These are phyloP conservation scores for Przewalskia tangutica DNA, from an alignment of 257 asterid species.

Conservation along the genomic window DNA sequence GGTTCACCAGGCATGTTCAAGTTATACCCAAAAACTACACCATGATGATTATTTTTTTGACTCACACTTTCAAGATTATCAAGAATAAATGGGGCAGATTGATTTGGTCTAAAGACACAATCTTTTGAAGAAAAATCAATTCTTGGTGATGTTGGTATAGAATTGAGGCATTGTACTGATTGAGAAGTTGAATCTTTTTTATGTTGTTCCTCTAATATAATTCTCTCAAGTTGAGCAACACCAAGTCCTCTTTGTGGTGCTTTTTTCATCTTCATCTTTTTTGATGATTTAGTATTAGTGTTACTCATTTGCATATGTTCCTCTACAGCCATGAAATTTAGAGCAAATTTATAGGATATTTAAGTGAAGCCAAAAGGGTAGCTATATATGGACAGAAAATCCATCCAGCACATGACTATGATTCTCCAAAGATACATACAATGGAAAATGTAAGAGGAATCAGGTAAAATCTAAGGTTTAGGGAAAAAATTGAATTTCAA, in stretches of 20 bases:
- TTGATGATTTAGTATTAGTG: constrained; percentile 22
- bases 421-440: constrained; percentile 17
- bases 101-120: constrained; percentile 25
- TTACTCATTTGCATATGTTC: constrained; percentile 27
- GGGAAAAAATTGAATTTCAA: too few relatives aligned
- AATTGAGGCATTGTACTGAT: constrained; percentile 12
- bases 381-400: constrained; percentile 12
- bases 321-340: constrained; percentile 43
- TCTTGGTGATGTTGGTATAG: constrained; percentile 16
- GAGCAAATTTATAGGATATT: constrained; percentile 11
- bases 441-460: constrained; percentile 10
- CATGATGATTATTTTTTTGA: constrained; percentile 26
- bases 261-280: constrained; percentile 57
- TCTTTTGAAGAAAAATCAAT: constrained; percentile 20
- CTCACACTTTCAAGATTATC: constrained; percentile 22
- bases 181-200: constrained; percentile 34
- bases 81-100: constrained; percentile 10
- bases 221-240: constrained; percentile 89
- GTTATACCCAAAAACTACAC: constrained; percentile 16
- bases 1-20: constrained; percentile 18
- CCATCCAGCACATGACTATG: constrained; percentile 24
- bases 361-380: constrained; percentile 26
- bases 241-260: constrained; percentile 88
- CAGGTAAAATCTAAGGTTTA: constrained; percentile 3
- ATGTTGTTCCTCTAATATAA: constrained; percentile 63